Base-by-base conservation (phyloP, 208 protist species). In the Trypanosoma boissoni region DNA sequence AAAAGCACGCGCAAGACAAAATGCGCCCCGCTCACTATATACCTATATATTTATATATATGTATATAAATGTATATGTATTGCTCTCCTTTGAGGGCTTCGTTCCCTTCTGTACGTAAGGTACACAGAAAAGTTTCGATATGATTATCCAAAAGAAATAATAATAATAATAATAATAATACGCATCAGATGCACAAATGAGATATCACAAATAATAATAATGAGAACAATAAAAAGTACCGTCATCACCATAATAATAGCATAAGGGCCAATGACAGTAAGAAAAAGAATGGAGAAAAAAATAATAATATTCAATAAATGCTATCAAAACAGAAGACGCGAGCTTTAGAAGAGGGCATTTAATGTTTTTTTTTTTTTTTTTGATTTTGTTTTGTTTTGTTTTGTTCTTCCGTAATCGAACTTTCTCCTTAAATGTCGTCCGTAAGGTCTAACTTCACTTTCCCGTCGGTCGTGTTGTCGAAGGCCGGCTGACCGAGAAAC, bases 361-460 rank as follows among this genome's bases (percentile, higher is more conserved):
- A 16, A 16, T 12, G 34, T 12, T 39, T 39, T 39, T 39, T 39
- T 39, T 39, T 39, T 39, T 39, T 39, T 12, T 16, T 39, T 39
- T 39, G 6, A 16, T 39, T 39, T 39, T 39, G 34, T 39, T 39
- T 39, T 39, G 6, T 39, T 39, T 6, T 39, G 34, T 39, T 6
- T 39, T 6, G 8, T 6, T 39, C 8, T 39, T 39, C 12, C 12
- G 34, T 6, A 39, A 6, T 39, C 8, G 12, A 39, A 12, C 34
- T 16, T 39, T 39, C 12, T 39, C n/a, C 18, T 88, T 54, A 89
- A 27, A 89, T 79, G 32, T 89, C 86, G 50, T 89, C 82, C 8
- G 72, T 86, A 18, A 92, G 74, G 67, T 83, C 83, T 41, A 92
- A 68, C 61, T 88, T 92, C 29, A 96, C 83, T 51, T 92, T 92